Base-by-base conservation (phyloP, 1,284 basidiomycete genomes). In the Ustilago vetiveriae region DNA sequence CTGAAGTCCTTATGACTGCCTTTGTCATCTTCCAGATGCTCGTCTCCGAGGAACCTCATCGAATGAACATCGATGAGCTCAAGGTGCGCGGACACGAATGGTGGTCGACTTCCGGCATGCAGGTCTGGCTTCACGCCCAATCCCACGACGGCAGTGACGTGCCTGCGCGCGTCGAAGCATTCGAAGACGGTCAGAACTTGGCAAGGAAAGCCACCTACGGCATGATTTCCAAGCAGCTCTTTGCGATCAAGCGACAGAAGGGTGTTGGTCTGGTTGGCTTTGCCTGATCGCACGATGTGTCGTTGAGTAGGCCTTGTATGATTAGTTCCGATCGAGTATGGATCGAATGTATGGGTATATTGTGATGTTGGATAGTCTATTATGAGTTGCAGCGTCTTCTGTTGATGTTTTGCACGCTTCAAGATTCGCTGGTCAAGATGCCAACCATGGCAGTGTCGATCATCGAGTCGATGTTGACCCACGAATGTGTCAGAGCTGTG, bases 401-500 rank as follows among this genome's bases (percentile, higher is more conserved):
- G n/a, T n/a, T n/a, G n/a, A n/a, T n/a, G n/a, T n/a, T n/a, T n/a
- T n/a, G n/a, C n/a, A 35, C 10, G 16, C 33, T 32, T 53, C 43
- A 54, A 11, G 52, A 44, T 42, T 70, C 60, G 49, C 40, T 49
- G 5, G 53, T 57, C 23, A 96, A 84, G 71, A 96, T 90, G 14
- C 95, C 95, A 42, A 98, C 89, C 59, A 96, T 84, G 81, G 92
- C 95, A 36, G 88, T 86, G 80, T 96, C 93, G 37, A 98, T 86
- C 90, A 98, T 94, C 72, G 90, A 90, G 60, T 98, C 94, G 21
- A 88, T 87, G 75, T 94, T 97, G 26, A 98, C 93, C 95, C 94
- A 98, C 7, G 88, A 89, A 75, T 92, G 90, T 32, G 80, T 82
- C n/a, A 78, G 67, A 43, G 76, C 78, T 79, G 46, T 9, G 8